These are phyloP conservation scores for Umbelopsis sp. DNA, from an alignment of 192 early-diverging fungal species.

Conservation along the genomic window DNA sequence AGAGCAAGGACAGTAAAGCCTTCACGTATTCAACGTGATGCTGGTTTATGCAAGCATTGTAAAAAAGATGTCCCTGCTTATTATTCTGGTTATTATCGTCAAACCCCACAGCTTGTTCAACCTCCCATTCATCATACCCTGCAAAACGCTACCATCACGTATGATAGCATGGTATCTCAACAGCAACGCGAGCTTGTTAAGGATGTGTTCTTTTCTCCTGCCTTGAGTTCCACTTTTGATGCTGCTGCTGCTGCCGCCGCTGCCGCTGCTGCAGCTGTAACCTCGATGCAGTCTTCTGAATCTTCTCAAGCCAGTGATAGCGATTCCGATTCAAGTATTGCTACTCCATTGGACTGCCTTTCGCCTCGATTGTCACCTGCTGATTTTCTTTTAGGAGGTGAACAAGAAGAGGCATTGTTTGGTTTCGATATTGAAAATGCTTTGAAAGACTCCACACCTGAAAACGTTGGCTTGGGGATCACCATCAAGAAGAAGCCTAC, in stretches of 20 bases:
- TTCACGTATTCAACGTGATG: constrained; percentile 12
- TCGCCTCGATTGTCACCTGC: constrained; percentile 21
- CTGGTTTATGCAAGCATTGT: constrained; percentile 25
- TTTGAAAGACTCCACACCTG: constrained; percentile 9
- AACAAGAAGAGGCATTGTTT: constrained; percentile 22
- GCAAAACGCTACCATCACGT: constrained; percentile 42
- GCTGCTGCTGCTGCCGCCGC: constrained; percentile 3
- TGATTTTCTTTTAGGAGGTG: constrained; percentile 28
- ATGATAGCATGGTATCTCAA: constrained; percentile 26
- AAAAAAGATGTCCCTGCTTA: constrained; percentile 1
- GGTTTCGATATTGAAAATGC: constrained; percentile 19
- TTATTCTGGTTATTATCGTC: constrained; percentile 17
- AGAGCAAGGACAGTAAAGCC: constrained; percentile 12
- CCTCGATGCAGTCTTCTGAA: not conserved
- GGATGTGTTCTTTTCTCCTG: constrained; percentile 48
- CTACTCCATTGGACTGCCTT: constrained; percentile 21
- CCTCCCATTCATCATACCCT: constrained; percentile 37
- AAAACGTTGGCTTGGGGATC: constrained; percentile 7
- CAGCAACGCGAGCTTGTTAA: constrained; percentile 41
- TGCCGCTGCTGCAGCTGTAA: not conserved
- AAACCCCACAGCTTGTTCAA: constrained; percentile 19
- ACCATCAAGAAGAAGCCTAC: constrained; percentile 26
- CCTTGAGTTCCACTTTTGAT: constrained; percentile 27
- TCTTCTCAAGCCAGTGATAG: constrained; percentile 25
- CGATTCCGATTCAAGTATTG: constrained; percentile 26